phyloP scores from a whole-genome alignment of 768 basidiomycete genomes.

The Pilatotrama ljubarskyi region DNA sequence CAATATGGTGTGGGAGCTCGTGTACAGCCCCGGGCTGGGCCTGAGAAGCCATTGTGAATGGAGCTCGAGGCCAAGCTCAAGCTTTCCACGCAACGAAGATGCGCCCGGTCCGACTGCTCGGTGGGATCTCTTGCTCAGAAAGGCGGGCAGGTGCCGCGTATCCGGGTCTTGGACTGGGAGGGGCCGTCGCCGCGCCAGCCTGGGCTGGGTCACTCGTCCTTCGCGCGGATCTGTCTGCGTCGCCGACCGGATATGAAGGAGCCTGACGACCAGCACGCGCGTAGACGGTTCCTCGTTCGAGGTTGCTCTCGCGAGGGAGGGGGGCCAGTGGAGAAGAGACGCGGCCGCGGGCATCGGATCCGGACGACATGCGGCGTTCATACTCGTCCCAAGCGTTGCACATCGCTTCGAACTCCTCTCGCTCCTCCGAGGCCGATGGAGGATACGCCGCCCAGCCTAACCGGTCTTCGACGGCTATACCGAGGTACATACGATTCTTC shows the following conservation, averaged over 20 bases:
- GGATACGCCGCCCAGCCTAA: slow-evolving; percentile 50
- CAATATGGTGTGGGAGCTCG: background rate
- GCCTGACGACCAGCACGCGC: background rate
- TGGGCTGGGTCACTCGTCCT: slow-evolving; percentile 6
- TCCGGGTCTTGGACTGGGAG: background rate
- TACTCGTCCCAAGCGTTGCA: slow-evolving; percentile 60
- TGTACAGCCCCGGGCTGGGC: slow-evolving; percentile 3
- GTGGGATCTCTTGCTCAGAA: background rate
- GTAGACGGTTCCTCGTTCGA: background rate
- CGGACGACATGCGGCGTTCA: slow-evolving; percentile 30
- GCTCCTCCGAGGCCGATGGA: slow-evolving; percentile 45
- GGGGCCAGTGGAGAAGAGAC: background rate
- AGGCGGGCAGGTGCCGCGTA: background rate
- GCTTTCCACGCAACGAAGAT: slow-evolving; percentile 63
- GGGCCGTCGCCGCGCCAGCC: background rate
- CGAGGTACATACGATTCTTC: slow-evolving; percentile 56
- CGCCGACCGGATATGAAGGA: background rate
- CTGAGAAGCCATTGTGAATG: background rate
- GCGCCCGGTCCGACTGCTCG: slow-evolving; percentile 51
- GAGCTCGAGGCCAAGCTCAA: slow-evolving; percentile 7
- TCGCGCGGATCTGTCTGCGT: slow-evolving; percentile 6
- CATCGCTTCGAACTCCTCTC: slow-evolving; percentile 56
- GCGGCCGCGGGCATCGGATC: slow-evolving; percentile 5
- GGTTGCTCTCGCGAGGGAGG: background rate
- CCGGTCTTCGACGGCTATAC: slow-evolving; percentile 45